Conservation (phyloP, 2,329 filamentous ascomycete species). For the Colletotrichum tropicale region DNA sequence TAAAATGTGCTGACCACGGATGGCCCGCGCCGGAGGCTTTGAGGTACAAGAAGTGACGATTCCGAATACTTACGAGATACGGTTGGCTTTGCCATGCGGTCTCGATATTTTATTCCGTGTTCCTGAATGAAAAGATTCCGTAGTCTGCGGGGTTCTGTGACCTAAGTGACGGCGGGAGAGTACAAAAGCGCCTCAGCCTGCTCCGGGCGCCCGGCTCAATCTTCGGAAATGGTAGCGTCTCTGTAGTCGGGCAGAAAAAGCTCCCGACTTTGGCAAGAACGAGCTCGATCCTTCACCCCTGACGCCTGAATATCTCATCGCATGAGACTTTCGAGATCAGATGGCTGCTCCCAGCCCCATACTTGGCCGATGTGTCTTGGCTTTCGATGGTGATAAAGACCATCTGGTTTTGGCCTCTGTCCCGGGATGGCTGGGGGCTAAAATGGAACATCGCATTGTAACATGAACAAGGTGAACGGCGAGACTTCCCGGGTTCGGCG, state of each 20-base stretch:
- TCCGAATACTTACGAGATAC: no score
- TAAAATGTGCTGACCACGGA: fast-evolving
- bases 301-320: not conserved
- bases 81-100: not conserved
- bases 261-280: not conserved
- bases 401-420: not conserved
- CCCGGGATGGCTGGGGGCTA: not conserved
- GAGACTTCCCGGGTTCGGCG: not conserved
- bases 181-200: fast-evolving
- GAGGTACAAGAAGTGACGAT: no score
- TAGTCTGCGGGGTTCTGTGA: no score
- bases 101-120: not conserved
- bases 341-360: not conserved
- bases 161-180: no score
- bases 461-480: not conserved
- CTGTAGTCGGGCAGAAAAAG: not conserved
- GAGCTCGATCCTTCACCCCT: not conserved
- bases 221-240: not conserved
- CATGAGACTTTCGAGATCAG: not conserved
- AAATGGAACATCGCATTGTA: not conserved
- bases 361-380: not conserved
- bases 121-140: no score
- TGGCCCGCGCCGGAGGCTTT: no score
- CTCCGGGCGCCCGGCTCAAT: not conserved
- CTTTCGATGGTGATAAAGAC: not conserved